phyloP scores from a whole-genome alignment of 345 rosid genomes.

The Stellera chamaejasme region DNA sequence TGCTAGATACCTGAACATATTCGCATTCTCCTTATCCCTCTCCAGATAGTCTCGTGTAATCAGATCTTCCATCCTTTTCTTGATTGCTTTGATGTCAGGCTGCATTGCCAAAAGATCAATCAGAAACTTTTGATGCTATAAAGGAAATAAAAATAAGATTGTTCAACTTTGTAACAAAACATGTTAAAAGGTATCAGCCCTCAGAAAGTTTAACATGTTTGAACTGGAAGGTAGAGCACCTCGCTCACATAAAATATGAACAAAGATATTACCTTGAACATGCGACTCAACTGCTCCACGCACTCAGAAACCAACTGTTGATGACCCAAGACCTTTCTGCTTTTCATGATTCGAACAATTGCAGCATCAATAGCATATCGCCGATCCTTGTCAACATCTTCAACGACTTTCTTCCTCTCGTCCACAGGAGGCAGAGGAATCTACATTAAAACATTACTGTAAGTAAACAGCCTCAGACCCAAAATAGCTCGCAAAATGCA shows the following conservation, averaged over 20 bases:
- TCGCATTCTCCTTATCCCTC: conserved; percentile 77
- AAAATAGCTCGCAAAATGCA: background rate
- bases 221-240: too few relatives aligned
- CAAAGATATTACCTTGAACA: conserved; percentile 65
- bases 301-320: conserved; percentile 83
- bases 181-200: too few relatives aligned
- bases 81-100: conserved; percentile 95
- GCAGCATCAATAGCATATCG: conserved; percentile 96
- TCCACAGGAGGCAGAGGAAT: conserved; percentile 91
- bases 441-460: conserved; percentile 22
- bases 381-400: conserved; percentile 90
- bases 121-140: background rate
- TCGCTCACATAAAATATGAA: background rate
- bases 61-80: conserved; percentile 91
- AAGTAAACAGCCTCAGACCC: background rate
- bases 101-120: conserved; percentile 23
- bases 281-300: conserved; percentile 87
- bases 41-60: conserved; percentile 85
- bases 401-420: conserved; percentile 88
- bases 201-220: too few relatives aligned
- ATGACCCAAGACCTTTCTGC: conserved; percentile 74
- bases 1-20: conserved; percentile 73
- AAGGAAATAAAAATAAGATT: too few relatives aligned
- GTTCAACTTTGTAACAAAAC: too few relatives aligned
- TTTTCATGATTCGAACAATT: conserved; percentile 96